These are phyloP conservation scores for Saccharomycopsis guyanensis DNA, from an alignment of 805 yeast species.

Conservation along the genomic window DNA sequence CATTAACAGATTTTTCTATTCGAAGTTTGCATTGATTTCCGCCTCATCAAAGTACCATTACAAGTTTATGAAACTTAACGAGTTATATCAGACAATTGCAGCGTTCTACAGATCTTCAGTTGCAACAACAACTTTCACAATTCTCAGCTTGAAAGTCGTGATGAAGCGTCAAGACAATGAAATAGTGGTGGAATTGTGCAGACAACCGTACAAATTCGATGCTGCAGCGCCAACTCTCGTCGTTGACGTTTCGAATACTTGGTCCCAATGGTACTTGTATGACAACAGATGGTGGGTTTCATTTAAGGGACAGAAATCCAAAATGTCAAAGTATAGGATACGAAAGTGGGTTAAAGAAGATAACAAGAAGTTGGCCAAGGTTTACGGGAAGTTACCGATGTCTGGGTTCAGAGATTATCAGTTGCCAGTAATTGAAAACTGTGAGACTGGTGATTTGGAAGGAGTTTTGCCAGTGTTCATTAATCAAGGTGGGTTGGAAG, in stretches of 20 bases:
- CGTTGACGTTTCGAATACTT: too few species aligned
- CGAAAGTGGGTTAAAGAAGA: too few species aligned
- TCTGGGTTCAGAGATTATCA: too few species aligned
- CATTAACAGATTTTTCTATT: conserved; percentile 18
- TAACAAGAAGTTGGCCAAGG: too few species aligned
- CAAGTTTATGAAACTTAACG: conserved; percentile 8
- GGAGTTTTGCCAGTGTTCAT: too few species aligned
- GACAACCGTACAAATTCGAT: too few species aligned
- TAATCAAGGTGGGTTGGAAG: too few species aligned
- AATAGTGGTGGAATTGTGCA: not conserved
- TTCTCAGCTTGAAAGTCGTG: not conserved
- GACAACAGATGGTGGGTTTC: conserved; percentile 29
- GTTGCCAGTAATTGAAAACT: too few species aligned
- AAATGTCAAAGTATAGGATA: too few species aligned
- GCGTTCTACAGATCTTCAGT: not conserved
- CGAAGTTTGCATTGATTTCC: conserved; percentile 25
- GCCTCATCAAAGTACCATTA: conserved; percentile 9
- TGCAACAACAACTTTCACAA: not conserved
- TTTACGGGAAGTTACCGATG: too few species aligned
- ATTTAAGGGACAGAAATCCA: not conserved
- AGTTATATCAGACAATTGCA: not conserved
- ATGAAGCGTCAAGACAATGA: not conserved
- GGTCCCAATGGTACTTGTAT: conserved; percentile 28
- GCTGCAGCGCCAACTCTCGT: too few species aligned
- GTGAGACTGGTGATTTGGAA: too few species aligned